phyloP scores from a whole-genome alignment of 2,329 filamentous ascomycete genomes.

The Stagonosporopsis chrysanthemi region DNA sequence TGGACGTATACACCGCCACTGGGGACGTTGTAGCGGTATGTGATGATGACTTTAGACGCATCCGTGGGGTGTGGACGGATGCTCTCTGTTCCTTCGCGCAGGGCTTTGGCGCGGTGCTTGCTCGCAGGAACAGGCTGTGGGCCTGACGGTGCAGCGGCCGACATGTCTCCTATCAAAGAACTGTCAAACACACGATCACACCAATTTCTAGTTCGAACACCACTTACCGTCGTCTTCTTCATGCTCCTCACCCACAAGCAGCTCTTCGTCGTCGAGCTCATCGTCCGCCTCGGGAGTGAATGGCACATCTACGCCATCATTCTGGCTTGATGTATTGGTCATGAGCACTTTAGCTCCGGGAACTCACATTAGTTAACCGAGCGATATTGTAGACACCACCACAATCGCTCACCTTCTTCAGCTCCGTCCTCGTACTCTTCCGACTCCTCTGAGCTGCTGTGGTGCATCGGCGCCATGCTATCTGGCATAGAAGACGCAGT shows the following conservation, averaged over 20 bases:
- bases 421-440: not conserved
- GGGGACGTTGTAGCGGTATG: not conserved
- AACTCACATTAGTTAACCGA: not conserved
- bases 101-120: not conserved
- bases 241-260: not conserved
- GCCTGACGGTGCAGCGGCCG: not conserved
- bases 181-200: not conserved
- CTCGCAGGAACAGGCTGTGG: not conserved
- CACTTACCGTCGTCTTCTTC: not conserved
- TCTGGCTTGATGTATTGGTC: not conserved
- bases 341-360: not conserved
- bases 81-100: slow-evolving; percentile 1
- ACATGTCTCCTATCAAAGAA: not conserved
- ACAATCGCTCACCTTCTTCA: slow-evolving; percentile 1
- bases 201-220: not conserved
- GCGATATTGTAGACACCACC: not conserved
- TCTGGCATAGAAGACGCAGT: not conserved
- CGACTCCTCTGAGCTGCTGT: not conserved
- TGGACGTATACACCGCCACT: not conserved
- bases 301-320: not conserved
- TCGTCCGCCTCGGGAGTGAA: not conserved
- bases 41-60: not conserved
- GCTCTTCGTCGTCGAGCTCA: not conserved
- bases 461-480: not conserved
- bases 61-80: slow-evolving; percentile 3